A percentile compares a stretch with the other conserved stretches of the same genome.
phyloP scores from a whole-genome alignment of 2,329 filamentous ascomycete species.

The Akanthomyces muscarius region DNA sequence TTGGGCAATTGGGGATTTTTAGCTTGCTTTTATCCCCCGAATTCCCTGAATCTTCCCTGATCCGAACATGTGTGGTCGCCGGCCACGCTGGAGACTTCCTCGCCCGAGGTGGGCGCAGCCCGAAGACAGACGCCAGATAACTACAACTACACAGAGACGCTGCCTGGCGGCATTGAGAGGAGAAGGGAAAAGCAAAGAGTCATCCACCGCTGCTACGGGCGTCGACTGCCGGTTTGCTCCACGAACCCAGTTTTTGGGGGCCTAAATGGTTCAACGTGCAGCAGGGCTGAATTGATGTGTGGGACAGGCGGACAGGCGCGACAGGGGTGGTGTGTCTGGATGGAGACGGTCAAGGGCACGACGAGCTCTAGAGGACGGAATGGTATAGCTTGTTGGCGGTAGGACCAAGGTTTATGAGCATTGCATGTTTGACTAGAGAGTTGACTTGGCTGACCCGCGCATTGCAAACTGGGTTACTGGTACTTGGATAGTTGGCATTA shows the following conservation, averaged over 20 bases:
- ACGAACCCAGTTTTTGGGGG: background rate
- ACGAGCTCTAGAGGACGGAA: too few species aligned
- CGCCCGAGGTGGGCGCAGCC: background rate
- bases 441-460: too few species aligned
- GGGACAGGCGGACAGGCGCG: slow-evolving; percentile 13
- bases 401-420: too few species aligned
- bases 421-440: too few species aligned
- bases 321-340: background rate
- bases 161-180: background rate
- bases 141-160: background rate
- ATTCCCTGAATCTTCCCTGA: too few species aligned
- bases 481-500: too few species aligned
- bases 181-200: background rate
- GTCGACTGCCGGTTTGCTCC: background rate
- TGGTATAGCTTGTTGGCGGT: too few species aligned
- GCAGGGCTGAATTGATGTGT: slow-evolving; percentile 15
- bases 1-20: background rate
- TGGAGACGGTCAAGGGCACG: too few species aligned
- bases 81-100: too few species aligned
- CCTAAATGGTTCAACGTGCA: background rate
- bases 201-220: background rate
- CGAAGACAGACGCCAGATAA: background rate
- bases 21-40: too few species aligned
- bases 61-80: too few species aligned
- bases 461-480: too few species aligned